These are phyloP conservation scores for Cerrena zonata DNA, from an alignment of 1,284 basidiomycete genomes.

Conservation along the genomic window DNA sequence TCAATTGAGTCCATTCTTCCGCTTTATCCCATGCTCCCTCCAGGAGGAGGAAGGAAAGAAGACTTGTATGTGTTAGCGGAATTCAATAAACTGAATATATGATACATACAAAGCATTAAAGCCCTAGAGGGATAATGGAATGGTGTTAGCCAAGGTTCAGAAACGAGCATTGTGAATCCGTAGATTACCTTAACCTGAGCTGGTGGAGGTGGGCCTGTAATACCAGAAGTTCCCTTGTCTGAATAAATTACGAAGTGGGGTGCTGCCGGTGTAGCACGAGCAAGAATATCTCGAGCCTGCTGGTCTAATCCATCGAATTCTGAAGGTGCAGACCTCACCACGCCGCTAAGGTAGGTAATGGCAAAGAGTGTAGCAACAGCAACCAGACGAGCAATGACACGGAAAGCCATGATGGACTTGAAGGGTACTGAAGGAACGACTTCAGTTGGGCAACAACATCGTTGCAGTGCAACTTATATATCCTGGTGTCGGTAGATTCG, in stretches of 20 bases:
- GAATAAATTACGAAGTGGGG: slow-evolving; percentile 43
- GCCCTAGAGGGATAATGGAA: slow-evolving; percentile 28
- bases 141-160: not conserved
- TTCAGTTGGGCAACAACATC: not conserved
- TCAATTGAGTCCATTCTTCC: slow-evolving; percentile 34
- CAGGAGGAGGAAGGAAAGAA: slow-evolving; percentile 38
- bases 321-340: slow-evolving; percentile 2
- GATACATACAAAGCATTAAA: slow-evolving; percentile 42
- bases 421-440: not conserved
- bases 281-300: slow-evolving; percentile 16
- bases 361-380: slow-evolving; percentile 5
- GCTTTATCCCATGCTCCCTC: slow-evolving; percentile 43
- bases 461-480: too few relatives aligned
- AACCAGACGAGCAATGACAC: slow-evolving; percentile 2
- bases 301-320: slow-evolving; percentile 12
- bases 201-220: slow-evolving; percentile 32
- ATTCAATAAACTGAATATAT: too few relatives aligned
- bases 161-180: not conserved
- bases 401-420: not conserved
- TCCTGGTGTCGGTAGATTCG: too few relatives aligned
- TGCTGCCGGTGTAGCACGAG: slow-evolving; percentile 26
- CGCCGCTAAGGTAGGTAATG: slow-evolving; percentile 1
- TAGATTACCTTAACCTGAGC: slow-evolving; percentile 32
- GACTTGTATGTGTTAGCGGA: slow-evolving; percentile 22
- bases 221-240: slow-evolving; percentile 35